phyloP scores from a whole-genome alignment of 805 yeast genomes.

The Starmerella ratchasimensis region DNA sequence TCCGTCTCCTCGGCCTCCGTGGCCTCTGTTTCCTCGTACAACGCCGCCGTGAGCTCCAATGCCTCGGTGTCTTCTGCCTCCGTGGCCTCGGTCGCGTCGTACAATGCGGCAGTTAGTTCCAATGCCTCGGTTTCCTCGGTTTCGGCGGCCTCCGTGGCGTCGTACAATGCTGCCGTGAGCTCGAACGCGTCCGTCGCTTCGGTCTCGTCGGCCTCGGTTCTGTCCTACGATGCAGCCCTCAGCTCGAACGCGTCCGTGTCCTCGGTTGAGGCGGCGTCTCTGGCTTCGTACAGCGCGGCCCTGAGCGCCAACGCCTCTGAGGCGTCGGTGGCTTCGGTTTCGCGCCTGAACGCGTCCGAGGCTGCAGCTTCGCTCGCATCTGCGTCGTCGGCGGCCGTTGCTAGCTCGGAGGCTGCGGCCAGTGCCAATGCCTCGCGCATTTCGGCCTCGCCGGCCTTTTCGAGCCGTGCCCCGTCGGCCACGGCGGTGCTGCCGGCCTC shows the following conservation, averaged over 20 bases:
- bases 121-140: neutral
- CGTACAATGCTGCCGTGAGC: neutral
- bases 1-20: neutral
- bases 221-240: slow-evolving; percentile 1
- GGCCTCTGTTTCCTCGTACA: neutral
- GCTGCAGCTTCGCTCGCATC: too few species aligned
- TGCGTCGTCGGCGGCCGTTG: too few species aligned
- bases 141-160: neutral
- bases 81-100: slow-evolving; percentile 1
- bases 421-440: too few species aligned
- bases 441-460: too few species aligned
- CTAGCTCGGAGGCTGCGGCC: too few species aligned
- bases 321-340: too few species aligned
- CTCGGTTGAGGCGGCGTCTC: neutral
- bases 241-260: slow-evolving; percentile 3
- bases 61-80: neutral
- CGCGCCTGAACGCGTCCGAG: too few species aligned
- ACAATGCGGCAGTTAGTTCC: slow-evolving; percentile 1
- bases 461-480: too few species aligned
- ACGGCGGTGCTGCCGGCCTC: too few species aligned
- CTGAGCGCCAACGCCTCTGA: neutral
- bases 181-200: neutral
- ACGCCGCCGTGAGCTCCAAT: neutral
- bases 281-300: neutral
- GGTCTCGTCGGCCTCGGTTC: neutral